A percentile compares a stretch with the other conserved stretches of the same genome.
These are phyloP conservation scores for Yamadazyma laniorum DNA, from an alignment of 805 yeast species.

Conservation along the genomic window DNA sequence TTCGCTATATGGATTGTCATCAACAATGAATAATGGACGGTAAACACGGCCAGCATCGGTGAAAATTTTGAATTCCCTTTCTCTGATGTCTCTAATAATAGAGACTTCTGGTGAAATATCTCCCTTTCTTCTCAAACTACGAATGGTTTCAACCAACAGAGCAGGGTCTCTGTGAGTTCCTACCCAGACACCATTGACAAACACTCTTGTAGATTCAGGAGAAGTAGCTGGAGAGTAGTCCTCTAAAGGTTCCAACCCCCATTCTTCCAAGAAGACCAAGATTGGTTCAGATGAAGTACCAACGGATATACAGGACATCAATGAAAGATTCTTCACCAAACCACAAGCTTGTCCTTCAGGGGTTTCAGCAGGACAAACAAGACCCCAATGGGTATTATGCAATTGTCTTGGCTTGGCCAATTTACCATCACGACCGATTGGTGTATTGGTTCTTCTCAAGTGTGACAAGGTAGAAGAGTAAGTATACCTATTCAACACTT, in stretches of 20 bases:
- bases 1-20: conserved; percentile 71
- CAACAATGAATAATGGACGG: conserved; percentile 92
- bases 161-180: conserved; percentile 98
- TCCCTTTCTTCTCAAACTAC: conserved; percentile 89
- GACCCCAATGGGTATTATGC: conserved; percentile 99
- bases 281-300: conserved; percentile 98
- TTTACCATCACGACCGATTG: conserved; percentile 99
- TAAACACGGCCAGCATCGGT: conserved; percentile 99
- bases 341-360: conserved; percentile 99
- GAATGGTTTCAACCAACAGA: conserved; percentile 85
- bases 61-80: conserved; percentile 90
- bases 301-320: conserved; percentile 97
- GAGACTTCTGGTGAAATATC: conserved; percentile 96
- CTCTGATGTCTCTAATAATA: conserved; percentile 94
- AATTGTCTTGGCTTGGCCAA: conserved; percentile 98
- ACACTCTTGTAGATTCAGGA: conserved; percentile 88
- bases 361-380: conserved; percentile 99
- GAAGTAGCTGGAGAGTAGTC: conserved; percentile 92
- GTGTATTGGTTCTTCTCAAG: conserved; percentile 97
- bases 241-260: conserved; percentile 99
- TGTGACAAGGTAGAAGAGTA: conserved; percentile 98
- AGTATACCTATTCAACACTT: conserved; percentile 95
- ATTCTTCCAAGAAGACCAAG: conserved; percentile 87
- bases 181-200: conserved; percentile 99
- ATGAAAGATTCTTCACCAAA: conserved; percentile 89